Percentiles rank a stretch among this genome's conserved stretches.
phyloP scores from a whole-genome alignment of 257 asterid species.

The Mentha longifolia region DNA sequence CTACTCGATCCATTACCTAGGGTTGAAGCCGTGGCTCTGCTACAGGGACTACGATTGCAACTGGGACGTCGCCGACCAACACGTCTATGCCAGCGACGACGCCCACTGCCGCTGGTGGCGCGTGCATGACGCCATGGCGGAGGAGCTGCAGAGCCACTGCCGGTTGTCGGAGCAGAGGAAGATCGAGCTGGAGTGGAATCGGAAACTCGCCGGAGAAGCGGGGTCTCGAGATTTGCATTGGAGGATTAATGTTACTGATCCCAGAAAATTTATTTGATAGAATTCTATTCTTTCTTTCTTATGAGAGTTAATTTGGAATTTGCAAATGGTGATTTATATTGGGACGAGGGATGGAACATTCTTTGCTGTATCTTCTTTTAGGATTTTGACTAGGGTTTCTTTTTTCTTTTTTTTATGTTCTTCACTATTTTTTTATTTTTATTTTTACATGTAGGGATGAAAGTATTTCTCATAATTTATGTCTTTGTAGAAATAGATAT shows the following conservation, averaged over 20 bases:
- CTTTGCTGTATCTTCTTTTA: not conserved
- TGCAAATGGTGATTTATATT: too few relatives aligned
- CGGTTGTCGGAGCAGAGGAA: slow-evolving; percentile 56
- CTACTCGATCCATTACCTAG: slow-evolving; percentile 73
- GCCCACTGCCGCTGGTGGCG: slow-evolving; percentile 83
- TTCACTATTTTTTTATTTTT: not conserved
- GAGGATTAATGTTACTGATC: slow-evolving; percentile 74
- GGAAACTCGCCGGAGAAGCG: slow-evolving; percentile 54
- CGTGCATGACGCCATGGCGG: slow-evolving; percentile 73
- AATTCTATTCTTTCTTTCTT: too few relatives aligned
- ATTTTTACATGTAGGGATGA: not conserved
- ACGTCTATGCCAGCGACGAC: slow-evolving; percentile 70
- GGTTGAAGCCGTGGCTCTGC: slow-evolving; percentile 85
- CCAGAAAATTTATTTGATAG: slow-evolving; percentile 49
- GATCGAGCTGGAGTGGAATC: slow-evolving; percentile 64
- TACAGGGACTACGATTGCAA: slow-evolving; percentile 90
- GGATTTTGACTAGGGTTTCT: not conserved
- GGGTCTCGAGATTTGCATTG: slow-evolving; percentile 64
- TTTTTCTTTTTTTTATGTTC: not conserved
- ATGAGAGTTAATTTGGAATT: too few relatives aligned
- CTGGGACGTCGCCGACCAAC: slow-evolving; percentile 63
- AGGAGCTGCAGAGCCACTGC: slow-evolving; percentile 54
- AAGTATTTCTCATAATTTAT: slow-evolving; percentile 18
- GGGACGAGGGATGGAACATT: not conserved
- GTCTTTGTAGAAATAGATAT: not conserved